Evolutionary conservation across 306 rosid species (phyloP), one percentile per base, ranked within the genome.

Genomic region (Lathyrus tuberosus): DNA sequence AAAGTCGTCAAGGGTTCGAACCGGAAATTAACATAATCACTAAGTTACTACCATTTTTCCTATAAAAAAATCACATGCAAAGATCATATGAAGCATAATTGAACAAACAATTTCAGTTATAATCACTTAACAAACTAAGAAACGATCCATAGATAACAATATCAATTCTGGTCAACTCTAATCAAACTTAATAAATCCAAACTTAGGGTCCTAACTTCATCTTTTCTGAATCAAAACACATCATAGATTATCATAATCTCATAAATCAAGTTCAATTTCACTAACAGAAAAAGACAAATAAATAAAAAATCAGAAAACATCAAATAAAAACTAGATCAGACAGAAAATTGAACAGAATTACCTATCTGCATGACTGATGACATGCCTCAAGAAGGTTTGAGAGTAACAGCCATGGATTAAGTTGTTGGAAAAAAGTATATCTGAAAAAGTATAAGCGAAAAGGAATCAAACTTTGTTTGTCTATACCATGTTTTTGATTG

Each of bases 391-490:
- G 84, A 76, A 24, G 72, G 68, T 61, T 67, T 52, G 51, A 71
- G 15, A 76, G 79, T 72, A 62, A 52, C 65, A 46, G 51, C 83
- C 79, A 69, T 79, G 83, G 43, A 18, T 57, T 13, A 7, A 35
- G 51, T 43, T 74, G 63, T 13, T 12, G n/a, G 24, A 44, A 33
- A 28, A 54, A 52, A 62, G 33, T 41, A 18, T 49, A 60, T 9
- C 60, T 53, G 52, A 24, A 57, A 30, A 51, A 71, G 40, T 15
- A 35, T 35, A 76, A 61, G 35, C 48, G 7, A 52, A 67, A 79
- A 61, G 10, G 76, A 81, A 81, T 67, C 64, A 46, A 76, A 68
- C 71, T 66, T 76, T 73, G 43, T 66, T 76, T 72, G 56, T 67
- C 73, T 65, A 80, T 43, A 67, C 78, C 78, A 76, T 71, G 75